These are phyloP conservation scores for Ramalina peruviana DNA, from an alignment of 495 filamentous ascomycete genomes.

Conservation along the genomic window DNA sequence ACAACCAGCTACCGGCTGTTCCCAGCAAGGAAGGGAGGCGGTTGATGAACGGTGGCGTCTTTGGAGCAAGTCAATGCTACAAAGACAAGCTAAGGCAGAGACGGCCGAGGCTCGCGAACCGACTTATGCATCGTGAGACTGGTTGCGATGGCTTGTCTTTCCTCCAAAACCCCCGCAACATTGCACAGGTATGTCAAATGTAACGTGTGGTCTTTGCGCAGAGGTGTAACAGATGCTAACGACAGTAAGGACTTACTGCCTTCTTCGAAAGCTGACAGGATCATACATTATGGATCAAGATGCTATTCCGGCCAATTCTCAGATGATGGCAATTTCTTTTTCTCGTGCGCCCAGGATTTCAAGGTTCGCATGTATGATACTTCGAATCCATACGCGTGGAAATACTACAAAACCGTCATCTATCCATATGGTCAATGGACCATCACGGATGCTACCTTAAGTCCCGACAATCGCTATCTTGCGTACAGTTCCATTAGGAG, in stretches of 20 bases:
- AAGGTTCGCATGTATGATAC: conserved; percentile 95
- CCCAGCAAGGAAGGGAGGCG: conserved; percentile 61
- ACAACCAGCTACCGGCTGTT: conserved; percentile 52
- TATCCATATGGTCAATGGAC: conserved; percentile 89
- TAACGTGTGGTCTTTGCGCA: not conserved
- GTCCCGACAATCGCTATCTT: conserved; percentile 81
- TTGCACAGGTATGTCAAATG: conserved; percentile 45
- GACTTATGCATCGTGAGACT: conserved; percentile 67
- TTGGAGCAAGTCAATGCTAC: conserved; percentile 48
- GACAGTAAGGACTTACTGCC: conserved; percentile 42
- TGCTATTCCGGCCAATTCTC: conserved; percentile 96
- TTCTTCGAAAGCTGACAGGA: conserved; percentile 62
- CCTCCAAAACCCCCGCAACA: conserved; percentile 42
- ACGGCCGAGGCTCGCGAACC: conserved; percentile 47
- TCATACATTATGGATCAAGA: conserved; percentile 71
- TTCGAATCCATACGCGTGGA: conserved; percentile 88
- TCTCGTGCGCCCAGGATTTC: conserved; percentile 87
- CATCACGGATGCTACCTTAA: conserved; percentile 83
- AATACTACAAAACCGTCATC: conserved; percentile 81
- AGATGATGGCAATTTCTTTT: conserved; percentile 95
- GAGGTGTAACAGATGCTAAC: conserved; percentile 26
- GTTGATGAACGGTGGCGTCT: conserved; percentile 67
- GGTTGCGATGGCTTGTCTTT: conserved; percentile 43
- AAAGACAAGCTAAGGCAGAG: conserved; percentile 35
- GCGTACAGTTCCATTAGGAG: conserved; percentile 78